Conservation (phyloP, 2,329 filamentous ascomycete species). For the Curvularia hawaiiensis region DNA sequence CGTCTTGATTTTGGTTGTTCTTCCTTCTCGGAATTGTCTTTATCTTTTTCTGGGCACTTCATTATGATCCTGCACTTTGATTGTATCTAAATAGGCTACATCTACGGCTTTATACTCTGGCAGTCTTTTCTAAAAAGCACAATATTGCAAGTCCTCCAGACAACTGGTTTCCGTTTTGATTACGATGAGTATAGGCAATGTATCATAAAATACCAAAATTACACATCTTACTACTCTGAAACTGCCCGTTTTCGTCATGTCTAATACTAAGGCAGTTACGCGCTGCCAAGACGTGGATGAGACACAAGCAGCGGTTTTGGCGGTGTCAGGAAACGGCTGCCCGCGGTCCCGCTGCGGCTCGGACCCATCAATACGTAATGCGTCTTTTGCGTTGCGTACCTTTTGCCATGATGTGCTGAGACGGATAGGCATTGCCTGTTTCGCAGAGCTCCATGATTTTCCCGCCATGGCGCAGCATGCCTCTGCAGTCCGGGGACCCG, state of each 20-base stretch:
- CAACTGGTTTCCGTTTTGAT: background rate
- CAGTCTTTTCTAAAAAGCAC: background rate
- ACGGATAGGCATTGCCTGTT: background rate
- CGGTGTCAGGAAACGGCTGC: conserved; percentile 13
- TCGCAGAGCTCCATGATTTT: background rate
- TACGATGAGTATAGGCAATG: too few relatives aligned
- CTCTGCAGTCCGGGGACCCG: conserved; percentile 1
- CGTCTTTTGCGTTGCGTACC: background rate
- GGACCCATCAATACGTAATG: background rate
- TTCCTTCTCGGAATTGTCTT: background rate
- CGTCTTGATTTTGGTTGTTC: background rate
- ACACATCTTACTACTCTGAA: background rate
- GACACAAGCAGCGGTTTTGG: conserved; percentile 17
- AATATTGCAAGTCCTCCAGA: background rate
- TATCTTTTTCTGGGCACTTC: background rate
- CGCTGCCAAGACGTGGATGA: conserved; percentile 11
- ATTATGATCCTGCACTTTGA: background rate
- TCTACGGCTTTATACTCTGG: background rate
- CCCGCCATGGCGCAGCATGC: conserved; percentile 1
- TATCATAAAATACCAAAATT: background rate
- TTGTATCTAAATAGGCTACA: background rate
- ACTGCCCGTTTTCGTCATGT: background rate
- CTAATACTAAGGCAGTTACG: background rate
- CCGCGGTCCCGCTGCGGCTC: conserved; percentile 7
- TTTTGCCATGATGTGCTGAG: background rate